These are phyloP conservation scores for Sicyos baderoa DNA, from an alignment of 306 rosid genomes.

Conservation along the genomic window DNA sequence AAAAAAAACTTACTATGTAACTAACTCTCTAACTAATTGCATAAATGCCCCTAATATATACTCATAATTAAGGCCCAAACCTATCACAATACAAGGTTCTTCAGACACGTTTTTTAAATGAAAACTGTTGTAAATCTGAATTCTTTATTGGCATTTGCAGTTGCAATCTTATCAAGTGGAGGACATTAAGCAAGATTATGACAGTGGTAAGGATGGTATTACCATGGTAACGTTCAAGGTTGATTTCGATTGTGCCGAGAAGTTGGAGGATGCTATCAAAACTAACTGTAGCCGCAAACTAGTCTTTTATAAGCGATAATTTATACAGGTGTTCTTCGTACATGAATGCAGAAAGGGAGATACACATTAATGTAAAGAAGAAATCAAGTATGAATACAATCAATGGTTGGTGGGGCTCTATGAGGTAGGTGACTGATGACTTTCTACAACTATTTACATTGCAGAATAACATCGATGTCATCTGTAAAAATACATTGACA, in stretches of 20 bases:
- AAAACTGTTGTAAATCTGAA: neutral
- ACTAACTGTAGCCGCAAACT: conserved; percentile 65
- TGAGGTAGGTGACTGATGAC: conserved; percentile 8
- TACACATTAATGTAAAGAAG: neutral
- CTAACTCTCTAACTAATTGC: no score
- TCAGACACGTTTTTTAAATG: neutral
- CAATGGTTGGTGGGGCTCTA: neutral
- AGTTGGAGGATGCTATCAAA: conserved; percentile 78
- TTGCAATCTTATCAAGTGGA: conserved; percentile 61
- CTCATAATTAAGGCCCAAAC: no score
- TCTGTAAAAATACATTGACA: conserved; percentile 9
- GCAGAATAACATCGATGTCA: neutral
- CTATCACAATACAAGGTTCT: neutral
- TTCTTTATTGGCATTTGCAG: conserved; percentile 31
- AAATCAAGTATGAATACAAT: neutral
- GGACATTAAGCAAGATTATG: conserved; percentile 74
- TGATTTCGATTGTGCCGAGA: conserved; percentile 69
- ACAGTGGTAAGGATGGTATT: conserved; percentile 71
- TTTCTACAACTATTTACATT: conserved; percentile 1
- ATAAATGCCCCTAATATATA: no score
- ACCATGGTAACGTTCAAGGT: conserved; percentile 72
- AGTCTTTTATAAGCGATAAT: conserved; percentile 48
- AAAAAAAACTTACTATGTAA: no score
- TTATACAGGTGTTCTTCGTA: neutral
- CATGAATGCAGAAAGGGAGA: neutral